A percentile compares a stretch with the other conserved stretches of the same genome.
These are phyloP conservation scores for Meredithiella fracta DNA, from an alignment of 2,329 filamentous ascomycete genomes.

Conservation along the genomic window DNA sequence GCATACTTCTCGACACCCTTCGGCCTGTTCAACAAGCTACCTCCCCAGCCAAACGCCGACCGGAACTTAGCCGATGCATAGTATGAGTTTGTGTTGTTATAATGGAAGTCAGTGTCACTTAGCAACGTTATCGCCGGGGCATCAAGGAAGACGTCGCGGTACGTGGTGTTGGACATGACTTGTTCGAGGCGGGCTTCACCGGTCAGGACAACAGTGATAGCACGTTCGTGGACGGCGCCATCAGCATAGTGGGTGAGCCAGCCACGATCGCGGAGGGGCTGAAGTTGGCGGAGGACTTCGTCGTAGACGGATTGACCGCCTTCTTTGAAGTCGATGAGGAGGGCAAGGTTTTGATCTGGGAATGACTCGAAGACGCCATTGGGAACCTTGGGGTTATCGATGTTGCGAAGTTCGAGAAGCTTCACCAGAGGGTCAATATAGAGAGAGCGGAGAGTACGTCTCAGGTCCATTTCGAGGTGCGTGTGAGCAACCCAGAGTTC, in stretches of 20 bases:
- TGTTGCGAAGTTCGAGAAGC: conserved; percentile 36
- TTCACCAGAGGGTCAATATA: conserved; percentile 49
- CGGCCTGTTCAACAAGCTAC: conserved; percentile 32
- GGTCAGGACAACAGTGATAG: conserved; percentile 52
- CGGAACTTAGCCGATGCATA: conserved; percentile 47
- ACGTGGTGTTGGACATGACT: conserved; percentile 33
- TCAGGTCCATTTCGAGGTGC: conserved; percentile 20
- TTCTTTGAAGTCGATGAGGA: conserved; percentile 57
- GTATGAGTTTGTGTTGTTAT: conserved; percentile 41
- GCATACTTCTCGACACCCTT: conserved; percentile 27
- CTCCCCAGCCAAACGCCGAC: conserved; percentile 34
- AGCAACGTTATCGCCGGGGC: conserved; percentile 36
- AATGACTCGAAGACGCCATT: conserved; percentile 39
- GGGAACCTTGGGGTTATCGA: conserved; percentile 22
- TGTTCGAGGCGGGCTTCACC: conserved; percentile 45
- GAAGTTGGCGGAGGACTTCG: conserved; percentile 28
- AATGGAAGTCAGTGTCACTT: conserved; percentile 19
- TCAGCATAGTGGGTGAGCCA: conserved; percentile 40
- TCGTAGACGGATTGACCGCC: conserved; percentile 34
- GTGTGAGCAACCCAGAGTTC: conserved; percentile 46
- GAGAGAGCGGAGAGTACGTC: conserved; percentile 41
- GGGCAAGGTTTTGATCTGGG: conserved; percentile 36
- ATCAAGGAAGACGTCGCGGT: conserved; percentile 50
- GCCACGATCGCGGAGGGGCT: conserved; percentile 40
- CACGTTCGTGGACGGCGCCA: conserved; percentile 32